Evolutionary conservation across 1,139 yeast genomes (phyloP).

Genomic region (Geotrichum fermentans): DNA sequence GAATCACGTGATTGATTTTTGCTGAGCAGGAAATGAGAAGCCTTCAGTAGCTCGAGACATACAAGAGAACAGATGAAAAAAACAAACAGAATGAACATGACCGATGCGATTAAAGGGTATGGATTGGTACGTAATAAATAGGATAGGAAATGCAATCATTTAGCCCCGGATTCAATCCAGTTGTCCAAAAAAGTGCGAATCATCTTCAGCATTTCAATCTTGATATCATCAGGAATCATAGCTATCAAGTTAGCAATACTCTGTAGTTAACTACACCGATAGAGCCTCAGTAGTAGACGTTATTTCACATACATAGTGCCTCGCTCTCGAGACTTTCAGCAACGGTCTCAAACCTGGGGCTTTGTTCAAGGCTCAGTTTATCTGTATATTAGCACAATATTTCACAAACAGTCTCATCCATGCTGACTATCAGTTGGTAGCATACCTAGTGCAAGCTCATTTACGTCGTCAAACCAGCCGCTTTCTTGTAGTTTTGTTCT

Average conservation of each 20-base stretch:
- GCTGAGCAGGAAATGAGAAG: no score
- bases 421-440: no score
- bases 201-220: constrained; percentile 52
- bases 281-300: background rate
- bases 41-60: no score
- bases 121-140: no score
- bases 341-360: constrained; percentile 51
- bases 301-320: constrained; percentile 49
- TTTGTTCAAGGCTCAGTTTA: constrained; percentile 40
- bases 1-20: no score
- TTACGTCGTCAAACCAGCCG: constrained; percentile 83
- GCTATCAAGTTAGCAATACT: constrained; percentile 26
- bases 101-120: no score
- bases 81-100: no score
- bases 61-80: no score
- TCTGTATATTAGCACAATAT: constrained; percentile 28
- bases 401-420: no score
- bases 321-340: constrained; percentile 54
- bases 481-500: constrained; percentile 63
- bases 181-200: constrained; percentile 59
- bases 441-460: constrained; percentile 49
- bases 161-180: constrained; percentile 28
- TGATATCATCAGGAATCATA: constrained; percentile 64
- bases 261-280: background rate
- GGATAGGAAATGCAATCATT: background rate